Evolutionary conservation across 129 eudicot species (phyloP).

Genomic region (Smallanthus sonchifolius): DNA sequence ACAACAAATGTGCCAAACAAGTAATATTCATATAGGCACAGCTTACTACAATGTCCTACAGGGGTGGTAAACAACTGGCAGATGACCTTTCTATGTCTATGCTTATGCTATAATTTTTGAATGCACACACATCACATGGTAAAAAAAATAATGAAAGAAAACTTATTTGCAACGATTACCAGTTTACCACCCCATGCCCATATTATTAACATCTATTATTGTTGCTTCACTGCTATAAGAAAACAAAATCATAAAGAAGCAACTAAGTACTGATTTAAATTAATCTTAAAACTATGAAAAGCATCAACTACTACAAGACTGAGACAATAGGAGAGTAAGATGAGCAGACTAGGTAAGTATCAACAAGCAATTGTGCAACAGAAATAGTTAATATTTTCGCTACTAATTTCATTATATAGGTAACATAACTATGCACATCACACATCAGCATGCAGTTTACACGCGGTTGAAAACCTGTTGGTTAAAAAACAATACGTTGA

Average conservation of each 20-base stretch:
- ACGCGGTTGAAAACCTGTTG: no score
- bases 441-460: not conserved
- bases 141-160: no score
- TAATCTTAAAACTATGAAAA: not conserved
- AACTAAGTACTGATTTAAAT: not conserved
- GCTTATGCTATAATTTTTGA: not conserved
- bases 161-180: no score
- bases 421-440: not conserved
- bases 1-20: not conserved
- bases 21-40: not conserved
- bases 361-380: not conserved
- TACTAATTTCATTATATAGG: not conserved
- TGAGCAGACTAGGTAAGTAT: not conserved
- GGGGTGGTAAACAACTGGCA: not conserved
- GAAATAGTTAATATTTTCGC: not conserved
- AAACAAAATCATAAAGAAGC: not conserved
- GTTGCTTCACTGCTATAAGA: not conserved
- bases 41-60: not conserved
- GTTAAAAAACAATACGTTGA: no score
- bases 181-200: no score
- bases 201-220: no score
- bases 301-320: not conserved
- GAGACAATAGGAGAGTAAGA: not conserved
- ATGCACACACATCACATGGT: no score
- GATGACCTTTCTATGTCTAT: not conserved